A percentile compares a stretch with the other conserved stretches of the same genome.
These are phyloP conservation scores for Axilococcus clingmanii DNA, from an alignment of 139 green algal genomes.

Conservation along the genomic window DNA sequence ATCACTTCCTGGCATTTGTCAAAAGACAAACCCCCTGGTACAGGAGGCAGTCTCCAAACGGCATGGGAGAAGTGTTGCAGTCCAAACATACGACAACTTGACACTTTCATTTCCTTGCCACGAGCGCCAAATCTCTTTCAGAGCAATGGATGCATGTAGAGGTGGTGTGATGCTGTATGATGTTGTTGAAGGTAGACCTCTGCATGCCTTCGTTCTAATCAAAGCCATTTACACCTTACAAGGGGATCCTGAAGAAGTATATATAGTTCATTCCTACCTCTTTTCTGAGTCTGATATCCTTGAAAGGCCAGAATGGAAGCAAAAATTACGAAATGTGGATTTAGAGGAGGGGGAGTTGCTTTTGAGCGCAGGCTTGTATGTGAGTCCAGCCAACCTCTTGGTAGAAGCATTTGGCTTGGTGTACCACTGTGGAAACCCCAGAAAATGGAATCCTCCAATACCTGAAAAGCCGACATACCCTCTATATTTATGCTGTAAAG, in stretches of 20 bases:
- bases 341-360: constrained; percentile 3
- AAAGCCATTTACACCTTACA: constrained; percentile 2
- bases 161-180: constrained; percentile 1
- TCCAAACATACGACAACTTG: no score
- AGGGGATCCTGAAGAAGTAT: background rate
- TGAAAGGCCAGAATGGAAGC: background rate
- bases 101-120: no score
- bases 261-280: background rate
- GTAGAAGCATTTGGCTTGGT: background rate
- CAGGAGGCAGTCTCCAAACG: no score
- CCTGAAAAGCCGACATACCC: no score
- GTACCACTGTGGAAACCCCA: no score
- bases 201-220: background rate
- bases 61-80: no score
- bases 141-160: background rate
- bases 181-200: background rate
- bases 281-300: background rate
- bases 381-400: background rate
- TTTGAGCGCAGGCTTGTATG: background rate
- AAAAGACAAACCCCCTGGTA: no score
- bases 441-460: no score
- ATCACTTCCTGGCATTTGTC: no score
- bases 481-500: no score
- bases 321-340: background rate
- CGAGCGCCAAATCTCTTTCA: constrained; percentile 5